Base-by-base conservation (phyloP, 306 rosid genomes). In the Purshia tridentata region DNA sequence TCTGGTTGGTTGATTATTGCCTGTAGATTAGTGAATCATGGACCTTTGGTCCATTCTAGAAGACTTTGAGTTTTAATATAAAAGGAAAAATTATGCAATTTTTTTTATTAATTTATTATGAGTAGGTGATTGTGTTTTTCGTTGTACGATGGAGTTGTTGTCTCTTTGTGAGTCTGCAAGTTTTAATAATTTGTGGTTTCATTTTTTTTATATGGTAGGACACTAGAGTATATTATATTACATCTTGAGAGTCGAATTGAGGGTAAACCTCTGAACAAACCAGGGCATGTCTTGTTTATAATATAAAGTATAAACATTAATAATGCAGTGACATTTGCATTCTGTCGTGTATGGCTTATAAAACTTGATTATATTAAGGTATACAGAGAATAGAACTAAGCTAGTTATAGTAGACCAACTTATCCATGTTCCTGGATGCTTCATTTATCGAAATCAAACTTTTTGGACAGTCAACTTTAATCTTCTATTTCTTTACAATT, bases 121-220 rank as follows among this genome's bases (percentile, higher is more conserved):
- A 48, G 69, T 73, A 47, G 76, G 68, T 73, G 58, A 72, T 35
- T 74, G 65, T 72, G 78, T 46, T 45, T 74, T 67, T 72, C 65
- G 19, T 69, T 52, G 79, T 69, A 69, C 76, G 51, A 69, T 79
- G 82, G 85, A 76, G 68, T 66, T 77, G 49, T 80, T 73, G 72
- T 72, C 74, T 63, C 51, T 52, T 77, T 81, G 68, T 47, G 67
- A 49, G 75, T 70, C 47, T 70, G 16, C 55, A 35, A 16, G 72
- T 71, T 49, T 49, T 37, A 45, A 55, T 64, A 76, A 66, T 46
- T 70, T 58, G 40, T 42, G 60, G 52, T 71, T 65, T 47, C 35
- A 64, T 46, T 79, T 70, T 46, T 49, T 55, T 53, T 13, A 16
- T 29, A 13, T 44, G 23, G n/a, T 13, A 49, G 52, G 53, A 29